A percentile compares a stretch with the other conserved stretches of the same genome.
phyloP scores from a whole-genome alignment of 192 early-diverging fungal species.

The Coemansia sp. region DNA sequence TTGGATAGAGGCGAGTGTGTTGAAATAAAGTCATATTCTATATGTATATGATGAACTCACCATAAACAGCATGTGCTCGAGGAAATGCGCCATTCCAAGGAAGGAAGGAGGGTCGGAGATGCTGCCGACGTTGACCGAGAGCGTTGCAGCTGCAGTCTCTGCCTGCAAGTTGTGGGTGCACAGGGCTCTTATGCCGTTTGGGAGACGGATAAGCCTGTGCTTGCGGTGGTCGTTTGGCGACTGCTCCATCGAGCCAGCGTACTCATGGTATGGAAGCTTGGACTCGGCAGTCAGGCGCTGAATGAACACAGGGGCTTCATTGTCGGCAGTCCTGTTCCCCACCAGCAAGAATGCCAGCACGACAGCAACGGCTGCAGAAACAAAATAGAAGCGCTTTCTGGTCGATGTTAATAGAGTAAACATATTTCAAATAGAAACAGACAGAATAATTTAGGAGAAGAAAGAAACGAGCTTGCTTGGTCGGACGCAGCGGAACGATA shows the following conservation, averaged over 20 bases:
- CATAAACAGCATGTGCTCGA: conserved; percentile 69
- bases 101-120: conserved; percentile 59
- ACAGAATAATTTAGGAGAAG: not conserved
- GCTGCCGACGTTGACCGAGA: conserved; percentile 64
- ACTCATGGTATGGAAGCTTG: conserved; percentile 25
- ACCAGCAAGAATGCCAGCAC: not conserved
- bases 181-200: conserved; percentile 60
- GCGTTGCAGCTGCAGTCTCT: conserved; percentile 56
- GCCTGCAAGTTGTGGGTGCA: conserved; percentile 58
- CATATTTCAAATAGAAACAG: not conserved
- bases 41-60: conserved; percentile 4
- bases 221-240: conserved; percentile 59
- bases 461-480: too few species aligned
- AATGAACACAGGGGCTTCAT: not conserved
- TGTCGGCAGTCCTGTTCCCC: not conserved
- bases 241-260: conserved; percentile 32
- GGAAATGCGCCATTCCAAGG: conserved; percentile 68
- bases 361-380: not conserved
- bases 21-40: not conserved
- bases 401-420: not conserved
- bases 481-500: too few species aligned
- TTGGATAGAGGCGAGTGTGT: too few species aligned
- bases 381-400: not conserved
- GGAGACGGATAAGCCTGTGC: conserved; percentile 59
- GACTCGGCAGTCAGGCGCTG: conserved; percentile 4